These are phyloP conservation scores for Phytophthora pistaciae DNA, from an alignment of 352 stramenopile species.

Conservation along the genomic window DNA sequence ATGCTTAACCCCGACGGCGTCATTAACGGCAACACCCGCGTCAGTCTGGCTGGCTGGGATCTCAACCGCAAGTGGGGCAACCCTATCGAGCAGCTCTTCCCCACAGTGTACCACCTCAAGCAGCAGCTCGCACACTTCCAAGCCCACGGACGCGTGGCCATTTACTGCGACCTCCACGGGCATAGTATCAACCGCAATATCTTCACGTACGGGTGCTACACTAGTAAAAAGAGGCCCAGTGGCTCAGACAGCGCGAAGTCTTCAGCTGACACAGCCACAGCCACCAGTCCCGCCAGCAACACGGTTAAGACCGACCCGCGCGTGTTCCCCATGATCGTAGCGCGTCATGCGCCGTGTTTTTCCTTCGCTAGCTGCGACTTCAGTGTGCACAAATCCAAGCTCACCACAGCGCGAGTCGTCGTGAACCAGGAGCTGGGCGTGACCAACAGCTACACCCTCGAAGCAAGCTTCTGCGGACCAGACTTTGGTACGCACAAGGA, in stretches of 20 bases:
- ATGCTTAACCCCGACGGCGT: slow-evolving; percentile 96
- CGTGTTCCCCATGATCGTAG: slow-evolving; percentile 85
- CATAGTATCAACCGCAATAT: slow-evolving; percentile 89
- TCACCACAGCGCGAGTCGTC: slow-evolving; percentile 91
- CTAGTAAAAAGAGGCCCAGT: slow-evolving; percentile 39
- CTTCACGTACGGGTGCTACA: slow-evolving; percentile 88
- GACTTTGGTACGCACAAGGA: slow-evolving; percentile 75
- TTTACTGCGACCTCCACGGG: slow-evolving; percentile 88
- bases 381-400: slow-evolving; percentile 90
- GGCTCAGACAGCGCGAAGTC: slow-evolving; percentile 8
- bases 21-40: slow-evolving; percentile 93
- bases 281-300: slow-evolving; percentile 1
- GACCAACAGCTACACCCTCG: slow-evolving; percentile 90
- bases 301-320: slow-evolving; percentile 66
- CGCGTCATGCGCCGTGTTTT: slow-evolving; percentile 73
- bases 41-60: slow-evolving; percentile 86
- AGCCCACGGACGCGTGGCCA: slow-evolving; percentile 63
- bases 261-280: slow-evolving; percentile 3
- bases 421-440: slow-evolving; percentile 89
- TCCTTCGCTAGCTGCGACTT: slow-evolving; percentile 92
- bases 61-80: slow-evolving; percentile 86
- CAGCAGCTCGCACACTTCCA: slow-evolving; percentile 71
- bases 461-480: slow-evolving; percentile 91
- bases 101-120: slow-evolving; percentile 85
- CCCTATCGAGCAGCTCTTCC: slow-evolving; percentile 83